These are phyloP conservation scores for Phaffomyces opuntiae DNA, from an alignment of 805 yeast genomes.

Conservation along the genomic window DNA sequence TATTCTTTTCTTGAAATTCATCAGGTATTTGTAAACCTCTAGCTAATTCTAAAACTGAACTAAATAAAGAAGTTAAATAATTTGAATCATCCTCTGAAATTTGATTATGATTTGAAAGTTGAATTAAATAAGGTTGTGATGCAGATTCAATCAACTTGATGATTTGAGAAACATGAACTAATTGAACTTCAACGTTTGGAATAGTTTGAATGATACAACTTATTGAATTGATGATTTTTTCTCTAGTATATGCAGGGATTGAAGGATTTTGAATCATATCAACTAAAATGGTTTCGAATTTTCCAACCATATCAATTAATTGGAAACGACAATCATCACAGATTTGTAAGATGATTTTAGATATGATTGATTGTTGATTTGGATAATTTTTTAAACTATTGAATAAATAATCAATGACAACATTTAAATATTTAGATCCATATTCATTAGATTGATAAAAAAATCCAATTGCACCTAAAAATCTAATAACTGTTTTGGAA, in stretches of 20 bases:
- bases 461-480: conserved; percentile 53
- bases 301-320: conserved; percentile 36
- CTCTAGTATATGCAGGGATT: conserved; percentile 42
- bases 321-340: conserved; percentile 46
- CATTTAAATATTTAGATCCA: conserved; percentile 40
- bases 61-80: conserved; percentile 48
- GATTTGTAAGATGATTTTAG: conserved; percentile 52
- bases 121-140: conserved; percentile 9
- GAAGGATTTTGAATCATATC: conserved; percentile 37
- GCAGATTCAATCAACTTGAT: conserved; percentile 25
- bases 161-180: conserved; percentile 27
- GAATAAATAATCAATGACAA: conserved; percentile 52
- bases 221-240: conserved; percentile 54
- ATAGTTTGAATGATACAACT: conserved; percentile 55
- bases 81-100: conserved; percentile 27
- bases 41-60: conserved; percentile 64
- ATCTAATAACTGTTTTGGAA: conserved; percentile 44
- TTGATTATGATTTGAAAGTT: conserved; percentile 5
- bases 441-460: conserved; percentile 48
- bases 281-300: conserved; percentile 39
- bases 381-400: conserved; percentile 24
- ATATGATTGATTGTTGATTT: conserved; percentile 31
- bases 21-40: conserved; percentile 58
- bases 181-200: conserved; percentile 40
- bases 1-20: conserved; percentile 34